Evolutionary conservation across 192 early-diverging fungal species (phyloP).

Genomic region (Linnemannia exigua): DNA sequence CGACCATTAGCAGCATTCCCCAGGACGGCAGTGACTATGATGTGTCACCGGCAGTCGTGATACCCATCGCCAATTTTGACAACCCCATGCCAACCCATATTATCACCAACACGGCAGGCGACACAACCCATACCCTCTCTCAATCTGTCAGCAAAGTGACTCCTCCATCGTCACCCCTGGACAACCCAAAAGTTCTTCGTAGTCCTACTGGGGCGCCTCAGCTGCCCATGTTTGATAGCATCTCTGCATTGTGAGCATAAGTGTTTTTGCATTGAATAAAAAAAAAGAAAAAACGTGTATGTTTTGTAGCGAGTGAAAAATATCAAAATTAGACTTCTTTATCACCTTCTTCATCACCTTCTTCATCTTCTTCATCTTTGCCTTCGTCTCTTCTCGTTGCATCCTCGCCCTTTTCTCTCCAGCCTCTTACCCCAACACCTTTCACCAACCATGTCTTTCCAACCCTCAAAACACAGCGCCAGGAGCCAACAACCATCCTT

Average conservation of each 20-base stretch:
- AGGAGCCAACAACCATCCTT: background rate
- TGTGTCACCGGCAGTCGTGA: background rate
- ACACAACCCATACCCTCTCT: background rate
- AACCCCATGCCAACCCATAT: background rate
- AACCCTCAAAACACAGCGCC: background rate
- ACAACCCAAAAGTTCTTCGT: background rate
- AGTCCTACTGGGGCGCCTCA: slow-evolving; percentile 21
- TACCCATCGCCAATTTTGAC: background rate
- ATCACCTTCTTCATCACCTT: background rate
- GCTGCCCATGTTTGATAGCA: background rate
- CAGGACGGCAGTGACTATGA: background rate
- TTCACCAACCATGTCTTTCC: background rate
- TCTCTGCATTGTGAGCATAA: slow-evolving; percentile 4
- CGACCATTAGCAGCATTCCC: background rate
- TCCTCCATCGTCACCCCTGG: background rate
- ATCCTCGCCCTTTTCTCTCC: background rate
- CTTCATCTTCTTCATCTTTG: background rate
- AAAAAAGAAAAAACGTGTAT: background rate
- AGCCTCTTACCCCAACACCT: background rate
- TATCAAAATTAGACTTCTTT: background rate
- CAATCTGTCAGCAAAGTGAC: background rate
- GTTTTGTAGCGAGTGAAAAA: background rate
- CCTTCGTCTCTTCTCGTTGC: background rate
- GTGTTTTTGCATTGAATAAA: background rate
- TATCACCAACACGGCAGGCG: slow-evolving; percentile 3